phyloP scores from a whole-genome alignment of 371 early-diverging fungal species.

The Actinomortierella ambigua region DNA sequence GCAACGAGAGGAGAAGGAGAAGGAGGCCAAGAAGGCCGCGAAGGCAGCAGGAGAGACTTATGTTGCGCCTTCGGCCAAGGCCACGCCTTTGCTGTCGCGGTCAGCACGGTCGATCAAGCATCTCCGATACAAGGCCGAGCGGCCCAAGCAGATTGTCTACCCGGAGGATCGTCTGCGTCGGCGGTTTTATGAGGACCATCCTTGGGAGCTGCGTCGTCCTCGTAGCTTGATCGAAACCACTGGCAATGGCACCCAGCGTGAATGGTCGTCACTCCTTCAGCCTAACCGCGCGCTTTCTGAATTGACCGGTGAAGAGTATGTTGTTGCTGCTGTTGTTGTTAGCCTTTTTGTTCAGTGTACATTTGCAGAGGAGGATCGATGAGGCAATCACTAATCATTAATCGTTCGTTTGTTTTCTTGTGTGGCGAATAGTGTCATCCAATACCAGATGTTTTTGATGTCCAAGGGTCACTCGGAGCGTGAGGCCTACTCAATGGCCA shows the following conservation, averaged over 20 bases:
- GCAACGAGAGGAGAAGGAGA: constrained; percentile 2
- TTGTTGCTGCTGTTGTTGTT: constrained; percentile 5
- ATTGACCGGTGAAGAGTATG: constrained; percentile 73
- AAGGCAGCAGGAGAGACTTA: constrained; percentile 1
- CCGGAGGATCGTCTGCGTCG: constrained; percentile 87
- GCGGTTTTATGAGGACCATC: constrained; percentile 88
- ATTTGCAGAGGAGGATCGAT: not conserved
- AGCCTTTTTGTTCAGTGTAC: not conserved
- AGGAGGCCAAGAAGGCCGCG: not conserved
- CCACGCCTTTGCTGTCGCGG: constrained; percentile 3
- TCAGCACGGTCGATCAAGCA: constrained; percentile 56
- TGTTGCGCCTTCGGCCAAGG: constrained; percentile 6
- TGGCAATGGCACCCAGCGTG: constrained; percentile 44
- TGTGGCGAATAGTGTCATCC: constrained; percentile 63
- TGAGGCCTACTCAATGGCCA: constrained; percentile 75
- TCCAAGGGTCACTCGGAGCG: constrained; percentile 65
- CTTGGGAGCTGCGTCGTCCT: constrained; percentile 82
- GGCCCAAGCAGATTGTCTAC: constrained; percentile 76
- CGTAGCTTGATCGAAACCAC: constrained; percentile 64
- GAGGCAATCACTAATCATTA: not conserved
- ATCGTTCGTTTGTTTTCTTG: not conserved
- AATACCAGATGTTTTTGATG: constrained; percentile 80
- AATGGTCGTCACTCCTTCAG: constrained; percentile 45
- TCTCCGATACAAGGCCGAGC: constrained; percentile 54
- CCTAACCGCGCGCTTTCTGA: constrained; percentile 57